Conservation (phyloP, 352 stramenopile genomes). For the Peronospora destructor region DNA sequence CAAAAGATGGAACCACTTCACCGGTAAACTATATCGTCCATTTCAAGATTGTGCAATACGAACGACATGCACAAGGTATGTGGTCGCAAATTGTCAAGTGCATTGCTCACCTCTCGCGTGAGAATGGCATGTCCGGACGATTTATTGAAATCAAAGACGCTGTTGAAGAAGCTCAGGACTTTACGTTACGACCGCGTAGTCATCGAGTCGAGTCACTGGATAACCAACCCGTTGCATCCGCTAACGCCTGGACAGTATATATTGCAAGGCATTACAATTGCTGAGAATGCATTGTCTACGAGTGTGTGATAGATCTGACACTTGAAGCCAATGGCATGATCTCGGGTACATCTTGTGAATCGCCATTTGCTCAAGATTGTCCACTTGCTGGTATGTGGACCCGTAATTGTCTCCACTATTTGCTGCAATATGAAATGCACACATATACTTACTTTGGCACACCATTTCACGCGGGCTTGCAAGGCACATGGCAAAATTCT, state of each 20-base stretch:
- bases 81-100: slow-evolving; percentile 33
- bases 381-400: slow-evolving; percentile 42
- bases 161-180: slow-evolving; percentile 26
- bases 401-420: slow-evolving; percentile 33
- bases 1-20: too few relatives aligned
- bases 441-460: slow-evolving; percentile 40
- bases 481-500: slow-evolving; percentile 52
- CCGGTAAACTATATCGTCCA: slow-evolving; percentile 26
- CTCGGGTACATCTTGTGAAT: slow-evolving; percentile 39
- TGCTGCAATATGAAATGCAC: slow-evolving; percentile 49
- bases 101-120: slow-evolving; percentile 18
- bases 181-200: slow-evolving; percentile 18
- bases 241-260: slow-evolving; percentile 48
- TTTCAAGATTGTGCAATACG: slow-evolving; percentile 44
- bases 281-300: slow-evolving; percentile 53
- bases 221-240: slow-evolving; percentile 29
- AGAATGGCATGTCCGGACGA: slow-evolving; percentile 12
- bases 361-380: slow-evolving; percentile 49
- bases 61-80: slow-evolving; percentile 18
- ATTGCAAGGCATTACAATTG: slow-evolving; percentile 50
- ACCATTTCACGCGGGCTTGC: slow-evolving; percentile 30
- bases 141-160: slow-evolving; percentile 28
- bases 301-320: slow-evolving; percentile 35
- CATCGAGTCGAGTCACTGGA: slow-evolving; percentile 22
- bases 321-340: slow-evolving; percentile 38